These are phyloP conservation scores for Atkinsonella texensis DNA, from an alignment of 2,329 filamentous ascomycete genomes.

Conservation along the genomic window DNA sequence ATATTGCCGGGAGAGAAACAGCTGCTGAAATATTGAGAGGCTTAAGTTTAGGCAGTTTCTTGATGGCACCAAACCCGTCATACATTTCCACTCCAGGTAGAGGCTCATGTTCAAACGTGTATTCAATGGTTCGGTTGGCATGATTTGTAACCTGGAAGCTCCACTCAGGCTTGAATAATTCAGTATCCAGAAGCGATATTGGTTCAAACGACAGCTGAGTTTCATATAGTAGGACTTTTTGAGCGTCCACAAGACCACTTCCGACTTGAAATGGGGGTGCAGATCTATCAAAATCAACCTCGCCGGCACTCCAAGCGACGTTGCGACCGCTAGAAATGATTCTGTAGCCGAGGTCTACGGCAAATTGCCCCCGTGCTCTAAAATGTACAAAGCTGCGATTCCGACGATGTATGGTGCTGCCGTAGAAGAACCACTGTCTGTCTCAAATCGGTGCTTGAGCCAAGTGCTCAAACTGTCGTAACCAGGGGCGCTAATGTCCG, in stretches of 20 bases:
- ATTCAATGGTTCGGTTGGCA: constrained; percentile 25
- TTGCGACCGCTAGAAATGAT: constrained; percentile 23
- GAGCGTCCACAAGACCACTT: constrained; percentile 33
- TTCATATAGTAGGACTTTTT: constrained; percentile 26
- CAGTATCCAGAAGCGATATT: constrained; percentile 37
- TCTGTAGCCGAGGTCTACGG: constrained; percentile 20
- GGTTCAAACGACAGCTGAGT: constrained; percentile 26
- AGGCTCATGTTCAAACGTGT: constrained; percentile 27
- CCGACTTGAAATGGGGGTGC: constrained; percentile 30
- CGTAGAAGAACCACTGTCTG: constrained; percentile 44
- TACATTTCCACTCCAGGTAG: constrained; percentile 26
- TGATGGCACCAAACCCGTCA: constrained; percentile 18
- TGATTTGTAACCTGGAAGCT: constrained; percentile 30
- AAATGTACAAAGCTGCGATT: constrained; percentile 34
- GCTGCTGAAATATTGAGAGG: constrained; percentile 17
- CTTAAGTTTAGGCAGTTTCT: constrained; percentile 14
- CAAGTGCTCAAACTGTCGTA: constrained; percentile 38
- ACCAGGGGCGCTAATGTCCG: constrained; percentile 37
- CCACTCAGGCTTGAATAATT: constrained; percentile 26
- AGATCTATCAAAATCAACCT: constrained; percentile 7
- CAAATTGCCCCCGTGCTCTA: constrained; percentile 29
- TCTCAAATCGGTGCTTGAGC: constrained; percentile 28
- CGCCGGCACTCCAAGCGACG: constrained; percentile 18
- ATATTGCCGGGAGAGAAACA: constrained; percentile 17
- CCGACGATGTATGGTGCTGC: constrained; percentile 41